These are phyloP conservation scores for Acacia pycnantha DNA, from an alignment of 331 rosid genomes.

Conservation along the genomic window DNA sequence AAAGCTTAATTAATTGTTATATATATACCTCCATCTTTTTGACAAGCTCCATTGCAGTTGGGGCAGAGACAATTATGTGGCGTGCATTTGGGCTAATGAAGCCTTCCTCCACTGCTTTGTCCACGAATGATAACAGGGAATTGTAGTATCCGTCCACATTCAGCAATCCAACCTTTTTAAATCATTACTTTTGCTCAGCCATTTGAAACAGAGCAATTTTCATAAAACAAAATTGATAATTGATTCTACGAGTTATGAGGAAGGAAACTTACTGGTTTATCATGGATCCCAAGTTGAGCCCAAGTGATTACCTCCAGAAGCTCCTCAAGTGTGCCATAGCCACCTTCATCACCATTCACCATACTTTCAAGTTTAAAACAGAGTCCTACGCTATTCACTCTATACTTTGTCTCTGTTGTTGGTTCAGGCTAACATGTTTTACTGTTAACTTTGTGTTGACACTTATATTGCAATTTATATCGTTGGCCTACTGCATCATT, in stretches of 20 bases:
- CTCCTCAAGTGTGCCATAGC: conserved; percentile 98
- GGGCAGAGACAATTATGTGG: conserved; percentile 90
- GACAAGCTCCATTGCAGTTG: conserved; percentile 76
- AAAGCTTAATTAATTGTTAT: neutral
- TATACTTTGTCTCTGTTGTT: neutral
- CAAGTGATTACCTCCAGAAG: conserved; percentile 96
- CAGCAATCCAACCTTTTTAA: conserved; percentile 83
- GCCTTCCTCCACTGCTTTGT: conserved; percentile 96
- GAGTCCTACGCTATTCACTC: neutral
- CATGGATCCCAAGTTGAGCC: conserved; percentile 99
- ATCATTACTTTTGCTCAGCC: neutral
- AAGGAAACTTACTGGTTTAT: conserved; percentile 64
- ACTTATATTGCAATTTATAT: neutral
- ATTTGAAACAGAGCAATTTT: neutral
- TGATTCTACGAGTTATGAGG: neutral
- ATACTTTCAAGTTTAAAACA: neutral
- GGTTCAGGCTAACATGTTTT: neutral
- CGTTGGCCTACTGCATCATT: neutral
- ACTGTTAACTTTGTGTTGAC: neutral
- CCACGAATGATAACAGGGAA: conserved; percentile 82
- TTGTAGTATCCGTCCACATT: conserved; percentile 97
- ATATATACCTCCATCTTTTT: conserved; percentile 78
- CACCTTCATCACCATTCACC: conserved; percentile 55
- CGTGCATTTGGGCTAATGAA: conserved; percentile 87
- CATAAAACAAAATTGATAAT: neutral